Conservation (phyloP, 768 basidiomycete genomes). For the Podaxis carcinomalis region DNA sequence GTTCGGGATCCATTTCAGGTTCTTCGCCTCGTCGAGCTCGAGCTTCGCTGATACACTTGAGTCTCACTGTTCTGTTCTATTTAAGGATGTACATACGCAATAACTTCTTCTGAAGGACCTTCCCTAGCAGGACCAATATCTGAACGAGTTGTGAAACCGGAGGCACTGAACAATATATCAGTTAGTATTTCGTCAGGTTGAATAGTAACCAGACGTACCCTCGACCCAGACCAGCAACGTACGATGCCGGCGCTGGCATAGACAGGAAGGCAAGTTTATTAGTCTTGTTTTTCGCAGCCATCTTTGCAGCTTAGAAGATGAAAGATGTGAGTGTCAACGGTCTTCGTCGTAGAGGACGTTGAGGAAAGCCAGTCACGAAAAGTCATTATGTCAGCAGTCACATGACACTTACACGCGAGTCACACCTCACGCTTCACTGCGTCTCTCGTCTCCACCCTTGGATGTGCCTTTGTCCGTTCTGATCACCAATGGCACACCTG, state of each 20-base stretch:
- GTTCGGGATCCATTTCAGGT: constrained; percentile 81
- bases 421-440: background rate
- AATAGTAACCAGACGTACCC: constrained; percentile 52
- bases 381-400: constrained; percentile 1
- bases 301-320: constrained; percentile 20
- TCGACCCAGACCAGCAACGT: constrained; percentile 97
- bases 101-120: constrained; percentile 85
- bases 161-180: constrained; percentile 55
- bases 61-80: background rate
- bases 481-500: constrained; percentile 65
- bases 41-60: constrained; percentile 56
- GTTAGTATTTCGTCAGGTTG: background rate
- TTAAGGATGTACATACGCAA: constrained; percentile 56
- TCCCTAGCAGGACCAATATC: constrained; percentile 99
- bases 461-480: background rate
- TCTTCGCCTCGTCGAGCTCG: constrained; percentile 87
- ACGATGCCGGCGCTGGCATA: constrained; percentile 93
- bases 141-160: constrained; percentile 95
- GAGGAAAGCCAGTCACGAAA: background rate
- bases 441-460: background rate
- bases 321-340: background rate
- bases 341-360: background rate
- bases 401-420: background rate
- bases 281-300: constrained; percentile 43
- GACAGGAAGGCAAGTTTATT: constrained; percentile 87